A percentile compares a stretch with the other conserved stretches of the same genome.
Evolutionary conservation across 2,329 filamentous ascomycete genomes (phyloP).

Genomic region (Diaporthe ampelina): DNA sequence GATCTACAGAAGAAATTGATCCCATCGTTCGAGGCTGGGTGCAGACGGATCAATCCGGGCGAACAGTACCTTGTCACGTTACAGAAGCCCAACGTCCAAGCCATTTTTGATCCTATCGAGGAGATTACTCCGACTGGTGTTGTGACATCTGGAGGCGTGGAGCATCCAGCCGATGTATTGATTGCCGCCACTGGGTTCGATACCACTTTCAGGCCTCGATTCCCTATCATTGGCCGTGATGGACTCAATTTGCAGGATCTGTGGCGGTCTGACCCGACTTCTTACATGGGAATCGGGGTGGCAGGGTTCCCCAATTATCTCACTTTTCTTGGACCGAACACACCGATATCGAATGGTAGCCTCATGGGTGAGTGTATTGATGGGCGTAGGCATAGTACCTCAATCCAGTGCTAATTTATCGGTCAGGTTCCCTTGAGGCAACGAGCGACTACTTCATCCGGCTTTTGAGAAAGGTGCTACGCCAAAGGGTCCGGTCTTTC

Average conservation of each 20-base stretch:
- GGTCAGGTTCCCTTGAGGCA: constrained; percentile 46
- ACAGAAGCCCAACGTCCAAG: constrained; percentile 53
- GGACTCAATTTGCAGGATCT: constrained; percentile 6
- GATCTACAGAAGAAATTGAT: constrained; percentile 43
- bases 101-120: background rate
- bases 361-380: background rate
- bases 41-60: constrained; percentile 52
- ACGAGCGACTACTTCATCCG: constrained; percentile 48
- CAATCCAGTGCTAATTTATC: background rate
- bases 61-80: constrained; percentile 57
- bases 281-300: constrained; percentile 7
- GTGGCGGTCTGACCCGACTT: background rate
- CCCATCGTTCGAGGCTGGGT: constrained; percentile 45
- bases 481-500: constrained; percentile 43
- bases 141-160: background rate
- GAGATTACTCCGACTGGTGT: constrained; percentile 1
- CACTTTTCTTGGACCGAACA: constrained; percentile 1
- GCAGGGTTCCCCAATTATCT: constrained; percentile 16
- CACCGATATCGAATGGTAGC: constrained; percentile 4
- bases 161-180: constrained; percentile 4
- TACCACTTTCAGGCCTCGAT: constrained; percentile 6
- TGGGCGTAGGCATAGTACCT: background rate
- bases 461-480: constrained; percentile 45
- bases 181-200: constrained; percentile 18
- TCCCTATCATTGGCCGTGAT: constrained; percentile 9